Evolutionary conservation across 768 basidiomycete genomes (phyloP), one percentile per base, ranked within the genome.

Genomic region (Suillus americanus): DNA sequence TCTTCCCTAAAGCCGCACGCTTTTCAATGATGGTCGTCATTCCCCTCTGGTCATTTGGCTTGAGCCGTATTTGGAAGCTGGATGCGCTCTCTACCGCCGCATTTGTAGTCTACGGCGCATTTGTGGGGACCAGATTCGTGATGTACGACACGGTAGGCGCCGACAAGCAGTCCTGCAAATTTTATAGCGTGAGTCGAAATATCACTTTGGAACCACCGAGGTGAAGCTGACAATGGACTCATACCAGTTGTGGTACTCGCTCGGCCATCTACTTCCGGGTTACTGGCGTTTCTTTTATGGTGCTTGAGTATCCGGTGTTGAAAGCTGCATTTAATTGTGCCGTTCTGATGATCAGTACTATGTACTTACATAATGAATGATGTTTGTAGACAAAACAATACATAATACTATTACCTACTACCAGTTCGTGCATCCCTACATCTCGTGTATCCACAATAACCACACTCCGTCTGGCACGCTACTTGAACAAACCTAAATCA

Each of bases 1-100:
- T 77, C 38, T 77, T 78, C 40, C 84, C 84, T 1, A 63, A 74
- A 23, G 40, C 72, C 1, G 78, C 81, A 0, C 73, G 81, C 6
- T 62, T 74, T 25, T 75, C 73, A 5, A 75, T 77, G 38, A 68
- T 78, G 14, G 33, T 79, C 12, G 73, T 71, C 7, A 70, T 83
- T 3, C 71, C 78, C 0, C 45, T 73, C 0, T 83, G 82, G 82
- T 79, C 82, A 0, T 68, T 65, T 61, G 30, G 71, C 20, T 67
- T 82, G 3, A 73, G 73, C 48, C 46, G 62, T 33, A 64, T 77
- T 35, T 83, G 82, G 82, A 66, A 75, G 37, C 60, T 81, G 12
- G 75, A 76, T 20, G 46, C 65, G 59, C 60, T 73, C 3, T 70
- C 65, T 20, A 68, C 73, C 2, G 55, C 70, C 0, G 68, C 66